These are phyloP conservation scores for Boletellus ananiceps DNA, from an alignment of 768 basidiomycete genomes.

Conservation along the genomic window DNA sequence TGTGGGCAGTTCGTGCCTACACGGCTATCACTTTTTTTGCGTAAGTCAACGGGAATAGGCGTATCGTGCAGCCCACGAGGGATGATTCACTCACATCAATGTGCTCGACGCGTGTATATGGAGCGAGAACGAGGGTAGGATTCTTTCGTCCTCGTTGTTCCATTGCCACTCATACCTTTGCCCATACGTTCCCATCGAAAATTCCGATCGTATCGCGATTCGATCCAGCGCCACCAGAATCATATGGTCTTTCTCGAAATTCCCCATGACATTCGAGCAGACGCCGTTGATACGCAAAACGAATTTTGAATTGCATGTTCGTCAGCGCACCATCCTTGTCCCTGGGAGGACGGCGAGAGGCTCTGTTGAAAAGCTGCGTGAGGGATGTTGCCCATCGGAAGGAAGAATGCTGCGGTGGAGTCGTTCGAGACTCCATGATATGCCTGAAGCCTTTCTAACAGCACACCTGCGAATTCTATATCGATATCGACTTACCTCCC, in stretches of 20 bases:
- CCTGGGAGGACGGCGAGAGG: not conserved
- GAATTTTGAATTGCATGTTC: not conserved
- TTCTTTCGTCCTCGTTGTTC: not conserved
- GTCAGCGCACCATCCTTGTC: not conserved
- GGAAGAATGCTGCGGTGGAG: no score
- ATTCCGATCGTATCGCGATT: not conserved
- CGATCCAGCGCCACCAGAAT: slow-evolving; percentile 2
- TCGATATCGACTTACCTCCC: not conserved
- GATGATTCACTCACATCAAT: not conserved
- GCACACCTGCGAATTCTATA: not conserved
- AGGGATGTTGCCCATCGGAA: not conserved
- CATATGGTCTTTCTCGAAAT: not conserved
- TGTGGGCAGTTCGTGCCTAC: not conserved
- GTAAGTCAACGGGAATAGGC: not conserved
- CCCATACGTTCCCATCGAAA: slow-evolving; percentile 1
- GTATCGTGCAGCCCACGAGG: not conserved
- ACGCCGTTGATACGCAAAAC: not conserved
- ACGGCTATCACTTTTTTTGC: not conserved
- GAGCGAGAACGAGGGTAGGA: not conserved
- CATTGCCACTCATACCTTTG: not conserved
- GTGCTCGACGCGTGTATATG: not conserved
- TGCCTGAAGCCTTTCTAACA: not conserved
- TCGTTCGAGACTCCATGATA: no score
- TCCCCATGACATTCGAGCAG: not conserved
- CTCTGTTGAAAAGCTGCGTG: not conserved